Base-by-base conservation (phyloP, 305 asterid species). In the Stenogyne calaminthoides region DNA sequence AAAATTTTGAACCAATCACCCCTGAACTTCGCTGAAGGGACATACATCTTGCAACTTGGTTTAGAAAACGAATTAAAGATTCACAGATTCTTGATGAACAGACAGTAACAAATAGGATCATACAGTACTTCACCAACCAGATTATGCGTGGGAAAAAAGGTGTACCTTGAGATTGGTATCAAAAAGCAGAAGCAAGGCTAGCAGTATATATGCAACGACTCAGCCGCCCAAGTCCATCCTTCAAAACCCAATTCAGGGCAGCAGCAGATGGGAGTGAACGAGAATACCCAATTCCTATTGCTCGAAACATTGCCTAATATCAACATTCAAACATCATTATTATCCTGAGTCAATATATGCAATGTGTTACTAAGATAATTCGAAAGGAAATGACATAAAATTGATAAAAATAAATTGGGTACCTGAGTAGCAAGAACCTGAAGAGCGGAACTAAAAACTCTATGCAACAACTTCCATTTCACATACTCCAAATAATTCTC, bases 371-470 rank as follows among this genome's bases (percentile, higher is more conserved):
- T 3, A 3, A 65, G 20, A 70, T 62, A 32, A 19, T 25, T 58
- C 15, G 3, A 15, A 51, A 55, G 34, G 11, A 36, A 55, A 64
- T 34, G 36, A 64, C 18, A 62, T 6, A 55, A 3, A 16, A 55
- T 7, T 1, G 0, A 39, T 39, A 7, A 39, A 39, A 8, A 49
- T 0, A 10, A 59, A 69, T 19, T 27, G 39, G 44, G 36, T 77
- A 91, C 99, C 98, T 92, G 97, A 42, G 99, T 94, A 5, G 99
- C 99, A 75, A 92, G 91, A 84, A 95, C 95, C 83, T 95, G 97
- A 73, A 92, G 92, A 69, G 99, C 90, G 27, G 98, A 92, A 88
- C 98, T 89, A 80, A 82, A 88, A 79, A 92, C 93, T 77, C 99
- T 76, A 73, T 95, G 99, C 86, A 92, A 81, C 58, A 95, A 86